Base-by-base conservation (phyloP, 2,329 filamentous ascomycete species). In the Cordyceps fumosorosea region DNA sequence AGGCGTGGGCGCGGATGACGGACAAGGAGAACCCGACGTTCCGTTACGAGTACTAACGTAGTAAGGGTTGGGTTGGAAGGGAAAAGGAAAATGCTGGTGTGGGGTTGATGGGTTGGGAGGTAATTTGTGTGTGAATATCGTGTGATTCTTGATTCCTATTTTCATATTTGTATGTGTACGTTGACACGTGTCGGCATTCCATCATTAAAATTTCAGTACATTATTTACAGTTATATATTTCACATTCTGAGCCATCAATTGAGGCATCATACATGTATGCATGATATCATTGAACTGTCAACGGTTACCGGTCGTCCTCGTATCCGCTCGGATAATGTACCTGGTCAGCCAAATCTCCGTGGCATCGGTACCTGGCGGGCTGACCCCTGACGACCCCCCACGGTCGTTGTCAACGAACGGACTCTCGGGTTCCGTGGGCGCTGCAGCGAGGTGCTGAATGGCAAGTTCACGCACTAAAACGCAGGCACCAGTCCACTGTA, bases 11-110 rank as follows among this genome's bases (percentile, higher is more conserved):
- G 34, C 76, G 78, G 22, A 70, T 82, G 74, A 86, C 83, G 10
- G 84, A 86, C 64, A 77, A 71, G 67, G 79, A 86, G 72, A 86
- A 87, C 66, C 78, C 76, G 66, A 77, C 75, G 18, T 86, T 86
- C 68, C 77, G 81, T 53, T 86, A 86, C 67, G 73, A 73, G 2
- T 78, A 78, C 53, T 79, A 71, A 24, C 12, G 1, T 32, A 26
- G 7, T 50, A 0, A 3, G 29, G 44, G 44, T n/a, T 34, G 29
- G n/a, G n/a, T 22, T 47, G 44, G 32, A 16, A 14, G 34, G 18
- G 51, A n/a, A 20, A 29, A 8, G 12, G 34, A 37, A 37, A 37
- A 37, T 4, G 34, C 3, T 34, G 32, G 34, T 6, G 44, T 18
- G 29, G 26, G 24, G 37, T 14, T 32, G 48, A 12, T 37, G 11